Conservation (phyloP, 768 basidiomycete genomes). For the Astraeus odoratus region DNA sequence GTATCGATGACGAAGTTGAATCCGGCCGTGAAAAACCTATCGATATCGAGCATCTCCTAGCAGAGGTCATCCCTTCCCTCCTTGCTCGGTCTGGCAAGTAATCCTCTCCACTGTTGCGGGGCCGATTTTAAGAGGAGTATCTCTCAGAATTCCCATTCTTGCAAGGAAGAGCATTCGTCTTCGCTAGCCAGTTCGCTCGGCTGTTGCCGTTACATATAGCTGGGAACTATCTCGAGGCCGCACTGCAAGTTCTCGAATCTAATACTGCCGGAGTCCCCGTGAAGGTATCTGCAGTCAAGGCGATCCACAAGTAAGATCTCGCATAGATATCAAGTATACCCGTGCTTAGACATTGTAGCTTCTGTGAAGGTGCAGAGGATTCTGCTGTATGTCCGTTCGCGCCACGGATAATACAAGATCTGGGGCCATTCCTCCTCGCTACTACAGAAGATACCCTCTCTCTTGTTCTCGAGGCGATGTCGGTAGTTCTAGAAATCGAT, state of each 20-base stretch:
- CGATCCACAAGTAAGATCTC: constrained; percentile 75
- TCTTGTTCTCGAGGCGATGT: constrained; percentile 80
- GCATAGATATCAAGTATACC: neutral
- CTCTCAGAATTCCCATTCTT: constrained; percentile 78
- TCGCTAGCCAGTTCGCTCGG: constrained; percentile 83
- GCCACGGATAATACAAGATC: constrained; percentile 66
- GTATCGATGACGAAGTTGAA: constrained; percentile 68
- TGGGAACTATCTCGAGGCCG: constrained; percentile 81
- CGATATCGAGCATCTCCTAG: constrained; percentile 70
- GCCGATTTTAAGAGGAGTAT: constrained; percentile 1
- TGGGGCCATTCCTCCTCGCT: constrained; percentile 75
- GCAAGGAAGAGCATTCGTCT: constrained; percentile 92
- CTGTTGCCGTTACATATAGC: constrained; percentile 66
- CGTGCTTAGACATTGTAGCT: constrained; percentile 37
- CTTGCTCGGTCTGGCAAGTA: constrained; percentile 62
- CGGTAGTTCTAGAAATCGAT: constrained; percentile 70
- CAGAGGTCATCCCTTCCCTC: constrained; percentile 72
- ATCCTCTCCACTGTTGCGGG: neutral
- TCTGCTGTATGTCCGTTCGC: constrained; percentile 58
- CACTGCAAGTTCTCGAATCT: constrained; percentile 79
- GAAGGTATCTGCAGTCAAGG: constrained; percentile 91
- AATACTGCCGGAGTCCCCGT: constrained; percentile 70
- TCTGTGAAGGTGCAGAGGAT: constrained; percentile 56
- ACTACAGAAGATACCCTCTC: constrained; percentile 86
- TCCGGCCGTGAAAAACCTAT: constrained; percentile 59